These are phyloP conservation scores for Nemophila menziesii DNA, from an alignment of 257 asterid genomes.

Conservation along the genomic window DNA sequence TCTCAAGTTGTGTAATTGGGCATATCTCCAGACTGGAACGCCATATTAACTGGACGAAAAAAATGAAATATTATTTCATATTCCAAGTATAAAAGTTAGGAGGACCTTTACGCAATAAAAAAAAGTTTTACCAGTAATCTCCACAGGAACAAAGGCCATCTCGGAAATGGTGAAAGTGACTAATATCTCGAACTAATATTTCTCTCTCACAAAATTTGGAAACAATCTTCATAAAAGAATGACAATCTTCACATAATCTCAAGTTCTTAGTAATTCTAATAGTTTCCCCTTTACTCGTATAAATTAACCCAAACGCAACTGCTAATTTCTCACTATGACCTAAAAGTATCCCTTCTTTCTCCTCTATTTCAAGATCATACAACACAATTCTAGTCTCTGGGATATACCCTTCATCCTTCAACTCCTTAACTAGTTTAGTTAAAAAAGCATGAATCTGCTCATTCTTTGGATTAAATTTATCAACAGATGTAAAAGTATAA, in stretches of 20 bases:
- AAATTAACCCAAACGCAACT: constrained; percentile 73
- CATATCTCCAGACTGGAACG: no score
- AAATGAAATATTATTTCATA: no score
- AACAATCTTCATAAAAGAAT: constrained; percentile 58
- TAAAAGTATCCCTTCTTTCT: constrained; percentile 54
- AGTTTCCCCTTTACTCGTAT: constrained; percentile 56
- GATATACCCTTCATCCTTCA: constrained; percentile 65
- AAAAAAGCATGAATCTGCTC: constrained; percentile 64
- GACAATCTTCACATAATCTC: constrained; percentile 86
- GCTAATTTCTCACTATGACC: constrained; percentile 91
- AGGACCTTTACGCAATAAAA: not conserved
- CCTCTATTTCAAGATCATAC: constrained; percentile 60
- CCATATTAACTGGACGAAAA: no score
- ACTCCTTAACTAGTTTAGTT: constrained; percentile 43
- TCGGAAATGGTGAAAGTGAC: constrained; percentile 64
- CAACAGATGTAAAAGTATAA: constrained; percentile 42
- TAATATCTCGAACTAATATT: constrained; percentile 62
- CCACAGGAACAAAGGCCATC: constrained; percentile 74
- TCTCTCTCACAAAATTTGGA: constrained; percentile 53
- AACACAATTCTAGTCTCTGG: constrained; percentile 62
- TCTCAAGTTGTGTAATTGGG: no score
- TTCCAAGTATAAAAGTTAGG: no score
- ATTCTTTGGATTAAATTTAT: constrained; percentile 64
- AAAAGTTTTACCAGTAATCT: constrained; percentile 46
- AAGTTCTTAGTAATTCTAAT: constrained; percentile 79